phyloP scores from a whole-genome alignment of 225 moss, liverwort and hornwort genomes.

The Sphagnum tenellum region DNA sequence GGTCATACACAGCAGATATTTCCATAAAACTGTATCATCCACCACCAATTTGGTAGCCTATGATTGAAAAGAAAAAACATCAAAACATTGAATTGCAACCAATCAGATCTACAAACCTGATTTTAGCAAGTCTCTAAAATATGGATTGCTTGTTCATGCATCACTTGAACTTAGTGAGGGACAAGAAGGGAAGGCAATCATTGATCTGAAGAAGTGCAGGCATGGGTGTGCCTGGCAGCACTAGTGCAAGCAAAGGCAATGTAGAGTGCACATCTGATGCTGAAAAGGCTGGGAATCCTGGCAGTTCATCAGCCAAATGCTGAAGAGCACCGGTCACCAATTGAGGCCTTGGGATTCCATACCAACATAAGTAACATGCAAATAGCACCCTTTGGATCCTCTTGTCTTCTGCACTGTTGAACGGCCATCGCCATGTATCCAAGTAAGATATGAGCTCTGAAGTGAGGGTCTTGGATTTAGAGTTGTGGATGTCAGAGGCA shows the following conservation, averaged over 20 bases:
- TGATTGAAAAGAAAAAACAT: too few relatives aligned
- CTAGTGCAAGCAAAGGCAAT: slow-evolving; percentile 71
- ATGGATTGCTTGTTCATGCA: too few relatives aligned
- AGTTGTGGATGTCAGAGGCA: slow-evolving; percentile 13
- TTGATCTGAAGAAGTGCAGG: slow-evolving; percentile 73
- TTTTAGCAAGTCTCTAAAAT: too few relatives aligned
- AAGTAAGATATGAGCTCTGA: slow-evolving; percentile 66
- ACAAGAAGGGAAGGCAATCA: slow-evolving; percentile 74
- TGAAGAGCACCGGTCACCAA: slow-evolving; percentile 54
- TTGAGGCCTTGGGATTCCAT: slow-evolving; percentile 71
- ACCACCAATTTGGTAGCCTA: too few relatives aligned
- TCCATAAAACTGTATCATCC: too few relatives aligned
- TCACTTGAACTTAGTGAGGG: slow-evolving; percentile 30
- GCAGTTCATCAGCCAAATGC: slow-evolving; percentile 45
- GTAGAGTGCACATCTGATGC: slow-evolving; percentile 40
- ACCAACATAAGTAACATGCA: slow-evolving; percentile 90
- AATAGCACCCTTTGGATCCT: slow-evolving; percentile 50
- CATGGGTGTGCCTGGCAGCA: slow-evolving; percentile 68
- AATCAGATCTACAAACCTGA: too few relatives aligned
- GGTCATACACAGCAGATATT: too few relatives aligned
- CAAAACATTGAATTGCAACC: too few relatives aligned
- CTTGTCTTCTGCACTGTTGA: slow-evolving; percentile 21
- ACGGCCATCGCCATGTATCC: slow-evolving; percentile 54
- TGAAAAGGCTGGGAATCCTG: slow-evolving; percentile 36
- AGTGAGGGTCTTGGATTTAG: slow-evolving; percentile 31